Evolutionary conservation across 1,284 basidiomycete genomes (phyloP), one percentile per base, ranked within the genome.

Genomic region (Cryptococcus deneoformans): DNA sequence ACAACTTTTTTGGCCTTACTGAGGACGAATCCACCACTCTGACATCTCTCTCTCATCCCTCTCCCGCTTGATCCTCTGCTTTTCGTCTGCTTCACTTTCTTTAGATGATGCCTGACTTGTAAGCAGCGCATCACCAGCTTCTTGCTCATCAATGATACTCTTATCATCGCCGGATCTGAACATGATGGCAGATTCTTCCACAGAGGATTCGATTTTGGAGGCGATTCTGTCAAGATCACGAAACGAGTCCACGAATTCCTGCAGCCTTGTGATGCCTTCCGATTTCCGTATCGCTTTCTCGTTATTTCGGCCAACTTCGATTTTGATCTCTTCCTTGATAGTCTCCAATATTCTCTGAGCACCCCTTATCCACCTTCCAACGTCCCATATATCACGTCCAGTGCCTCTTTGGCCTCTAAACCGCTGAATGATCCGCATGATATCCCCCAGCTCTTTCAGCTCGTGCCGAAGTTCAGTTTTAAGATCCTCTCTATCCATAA

Each of bases 401-500:
- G 85, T 84, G 14, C 90, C 90, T 58, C 86, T 82, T 5, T 86
- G 82, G 3, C 88, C 80, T 8, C 87, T 77, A 68, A 95, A 88
- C 55, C 84, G 85, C 70, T 96, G 92, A 10, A 90, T 81, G 54
- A 91, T 83, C 12, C 92, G 86, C 50, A 84, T 83, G 2, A 85
- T 82, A 73, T 96, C 93, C 58, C 87, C 87, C 2, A 85, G 75
- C 42, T 82, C 80, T 39, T 80, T 80, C 38, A 95, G 76, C 16
- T 80, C 71, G 49, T 82, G 82, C 9, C 82, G 73, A 6, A 95
- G 72, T 68, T 94, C 90, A 24, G 83, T 80, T 47, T 86, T 82
- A 14, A 94, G 81, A 62, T 88, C 83, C 24, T 84, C 82, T 39
- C 86, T 80, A 8, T 80, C 70, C 58, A 83, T 78, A 66, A 96